These are phyloP conservation scores for Albifimbria verrucaria DNA, from an alignment of 2,329 filamentous ascomycete genomes.

Conservation along the genomic window DNA sequence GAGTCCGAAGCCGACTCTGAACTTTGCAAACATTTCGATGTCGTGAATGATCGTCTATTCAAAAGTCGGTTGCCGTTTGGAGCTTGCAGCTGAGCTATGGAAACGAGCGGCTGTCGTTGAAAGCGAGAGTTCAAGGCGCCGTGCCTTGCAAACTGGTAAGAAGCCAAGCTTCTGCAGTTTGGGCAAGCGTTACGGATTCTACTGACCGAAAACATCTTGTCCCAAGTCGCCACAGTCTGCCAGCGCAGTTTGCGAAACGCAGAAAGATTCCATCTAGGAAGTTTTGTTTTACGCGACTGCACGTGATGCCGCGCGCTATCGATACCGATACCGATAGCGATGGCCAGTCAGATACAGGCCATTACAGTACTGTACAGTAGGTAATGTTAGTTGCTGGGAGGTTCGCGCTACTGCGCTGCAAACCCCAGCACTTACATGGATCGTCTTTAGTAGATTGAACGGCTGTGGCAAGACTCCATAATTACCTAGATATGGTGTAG, in stretches of 20 bases:
- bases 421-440: no score
- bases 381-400: no score
- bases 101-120: slow-evolving; percentile 4
- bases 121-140: slow-evolving; percentile 4
- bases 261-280: not conserved
- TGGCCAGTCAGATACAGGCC: no score
- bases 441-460: not conserved
- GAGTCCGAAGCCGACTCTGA: not conserved
- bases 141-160: slow-evolving; percentile 3
- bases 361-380: no score
- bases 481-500: not conserved
- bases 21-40: not conserved
- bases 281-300: not conserved
- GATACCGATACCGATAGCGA: not conserved
- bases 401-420: no score
- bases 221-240: not conserved
- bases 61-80: not conserved
- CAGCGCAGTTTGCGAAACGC: not conserved
- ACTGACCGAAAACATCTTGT: slow-evolving; percentile 31
- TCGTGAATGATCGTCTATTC: not conserved
- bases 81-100: not conserved
- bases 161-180: slow-evolving; percentile 18
- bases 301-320: not conserved
- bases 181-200: slow-evolving; percentile 30
- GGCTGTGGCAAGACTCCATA: not conserved